Evolutionary conservation across 768 basidiomycete species (phyloP).

Genomic region (Glaciozyma martinii): DNA sequence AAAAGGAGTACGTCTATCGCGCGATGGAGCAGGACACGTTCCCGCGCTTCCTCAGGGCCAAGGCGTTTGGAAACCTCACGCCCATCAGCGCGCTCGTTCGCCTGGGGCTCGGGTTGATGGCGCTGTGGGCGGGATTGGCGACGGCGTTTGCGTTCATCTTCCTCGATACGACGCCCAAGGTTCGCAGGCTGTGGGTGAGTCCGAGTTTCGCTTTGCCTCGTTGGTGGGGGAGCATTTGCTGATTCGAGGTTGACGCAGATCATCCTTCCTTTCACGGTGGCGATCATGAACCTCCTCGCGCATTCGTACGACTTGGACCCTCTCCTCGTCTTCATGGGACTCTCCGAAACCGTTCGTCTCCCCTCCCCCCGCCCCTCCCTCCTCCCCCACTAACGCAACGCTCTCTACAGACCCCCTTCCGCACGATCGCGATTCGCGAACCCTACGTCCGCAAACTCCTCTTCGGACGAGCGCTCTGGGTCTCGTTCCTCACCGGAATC

Average conservation of each 20-base stretch:
- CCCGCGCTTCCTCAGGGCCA: constrained; percentile 77
- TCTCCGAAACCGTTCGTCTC: constrained; percentile 62
- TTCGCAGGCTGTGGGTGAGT: constrained; percentile 89
- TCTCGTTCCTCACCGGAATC: constrained; percentile 48
- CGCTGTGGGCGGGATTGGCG: constrained; percentile 91
- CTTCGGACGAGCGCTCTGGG: constrained; percentile 83
- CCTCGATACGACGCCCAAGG: constrained; percentile 83
- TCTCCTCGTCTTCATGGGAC: constrained; percentile 81
- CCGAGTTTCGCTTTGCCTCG: neutral
- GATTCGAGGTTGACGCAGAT: constrained; percentile 48
- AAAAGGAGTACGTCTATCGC: constrained; percentile 58
- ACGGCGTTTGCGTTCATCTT: constrained; percentile 85
- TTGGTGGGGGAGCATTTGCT: neutral
- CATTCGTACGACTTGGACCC: constrained; percentile 98
- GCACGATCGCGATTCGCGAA: constrained; percentile 81
- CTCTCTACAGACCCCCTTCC: constrained; percentile 65
- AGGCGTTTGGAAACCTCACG: constrained; percentile 96
- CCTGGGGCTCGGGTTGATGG: constrained; percentile 70
- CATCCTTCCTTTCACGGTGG: constrained; percentile 85
- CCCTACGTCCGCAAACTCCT: constrained; percentile 88
- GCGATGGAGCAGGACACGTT: constrained; percentile 40
- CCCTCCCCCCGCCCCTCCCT: neutral
- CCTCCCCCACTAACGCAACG: neutral
- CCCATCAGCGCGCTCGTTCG: constrained; percentile 80
- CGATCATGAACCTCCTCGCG: constrained; percentile 81